Conservation (phyloP, 2,329 filamentous ascomycete genomes). For the Fusarium solani-melongenae region DNA sequence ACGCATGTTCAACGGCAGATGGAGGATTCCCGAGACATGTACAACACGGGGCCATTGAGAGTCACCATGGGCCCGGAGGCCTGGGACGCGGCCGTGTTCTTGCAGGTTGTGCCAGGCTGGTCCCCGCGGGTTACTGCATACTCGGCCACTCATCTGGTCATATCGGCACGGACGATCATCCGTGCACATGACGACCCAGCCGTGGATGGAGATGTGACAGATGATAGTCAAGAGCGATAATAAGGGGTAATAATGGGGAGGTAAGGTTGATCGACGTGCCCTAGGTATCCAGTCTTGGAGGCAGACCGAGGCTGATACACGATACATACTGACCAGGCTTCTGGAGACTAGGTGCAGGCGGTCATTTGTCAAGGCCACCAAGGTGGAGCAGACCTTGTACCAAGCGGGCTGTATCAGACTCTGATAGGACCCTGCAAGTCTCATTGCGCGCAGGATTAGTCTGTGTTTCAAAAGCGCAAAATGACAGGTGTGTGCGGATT, state of each 20-base stretch:
- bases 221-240: conserved; percentile 14
- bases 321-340: conserved; percentile 15
- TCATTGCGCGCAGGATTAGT: conserved; percentile 4
- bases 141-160: conserved; percentile 19
- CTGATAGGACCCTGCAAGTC: conserved; percentile 4
- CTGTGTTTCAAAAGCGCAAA: conserved; percentile 3
- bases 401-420: background rate
- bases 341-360: conserved; percentile 1
- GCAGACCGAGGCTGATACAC: conserved; percentile 12
- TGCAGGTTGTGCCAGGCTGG: conserved; percentile 31
- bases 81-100: conserved; percentile 40
- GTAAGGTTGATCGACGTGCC: conserved; percentile 19
- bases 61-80: conserved; percentile 34
- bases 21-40: conserved; percentile 35
- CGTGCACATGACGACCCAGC: conserved; percentile 5
- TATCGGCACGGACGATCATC: conserved; percentile 10
- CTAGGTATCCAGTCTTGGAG: conserved; percentile 4
- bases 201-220: conserved; percentile 7
- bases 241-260: conserved; percentile 2
- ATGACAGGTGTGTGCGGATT: background rate
- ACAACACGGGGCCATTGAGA: conserved; percentile 22
- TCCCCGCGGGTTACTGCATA: conserved; percentile 28
- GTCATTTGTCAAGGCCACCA: conserved; percentile 4
- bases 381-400: conserved; percentile 1
- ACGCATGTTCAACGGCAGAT: conserved; percentile 28